phyloP scores from a whole-genome alignment of 257 asterid species.

The Ehretia macrophylla region DNA sequence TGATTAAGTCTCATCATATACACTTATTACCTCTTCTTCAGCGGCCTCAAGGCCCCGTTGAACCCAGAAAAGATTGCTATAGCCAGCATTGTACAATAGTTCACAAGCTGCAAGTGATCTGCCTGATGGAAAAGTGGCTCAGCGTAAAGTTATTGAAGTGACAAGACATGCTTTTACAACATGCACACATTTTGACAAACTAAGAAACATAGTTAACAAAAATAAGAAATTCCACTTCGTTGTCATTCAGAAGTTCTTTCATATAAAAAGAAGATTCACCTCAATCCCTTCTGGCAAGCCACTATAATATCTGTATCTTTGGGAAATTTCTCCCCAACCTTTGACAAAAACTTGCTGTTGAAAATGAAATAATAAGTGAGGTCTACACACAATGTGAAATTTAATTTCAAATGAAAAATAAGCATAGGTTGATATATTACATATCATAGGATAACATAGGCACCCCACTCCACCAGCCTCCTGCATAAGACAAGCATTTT shows the following conservation, averaged over 20 bases:
- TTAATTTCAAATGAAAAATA: background rate
- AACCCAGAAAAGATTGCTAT: conserved; percentile 79
- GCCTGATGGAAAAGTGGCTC: conserved; percentile 43
- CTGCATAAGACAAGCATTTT: conserved; percentile 26
- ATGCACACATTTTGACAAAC: conserved; percentile 4
- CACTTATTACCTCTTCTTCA: conserved; percentile 68
- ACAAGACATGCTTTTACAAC: background rate
- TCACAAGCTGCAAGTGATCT: conserved; percentile 99
- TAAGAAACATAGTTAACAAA: too few species aligned
- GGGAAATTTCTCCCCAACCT: conserved; percentile 70
- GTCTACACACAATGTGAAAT: background rate
- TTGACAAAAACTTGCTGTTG: conserved; percentile 55
- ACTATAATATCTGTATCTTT: conserved; percentile 80
- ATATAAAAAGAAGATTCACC: conserved; percentile 49
- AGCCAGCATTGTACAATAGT: conserved; percentile 69
- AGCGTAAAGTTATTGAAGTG: conserved; percentile 10
- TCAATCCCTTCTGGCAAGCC: conserved; percentile 95
- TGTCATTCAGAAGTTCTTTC: background rate
- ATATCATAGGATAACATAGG: conserved; percentile 65
- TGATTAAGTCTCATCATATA: background rate
- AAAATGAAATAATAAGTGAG: conserved; percentile 7
- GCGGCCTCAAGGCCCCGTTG: conserved; percentile 95
- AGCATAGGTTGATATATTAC: conserved; percentile 33
- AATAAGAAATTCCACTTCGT: background rate
- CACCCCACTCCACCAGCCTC: conserved; percentile 99